These are phyloP conservation scores for Cordyceps fumosorosea DNA, from an alignment of 2,329 filamentous ascomycete genomes.

Conservation along the genomic window DNA sequence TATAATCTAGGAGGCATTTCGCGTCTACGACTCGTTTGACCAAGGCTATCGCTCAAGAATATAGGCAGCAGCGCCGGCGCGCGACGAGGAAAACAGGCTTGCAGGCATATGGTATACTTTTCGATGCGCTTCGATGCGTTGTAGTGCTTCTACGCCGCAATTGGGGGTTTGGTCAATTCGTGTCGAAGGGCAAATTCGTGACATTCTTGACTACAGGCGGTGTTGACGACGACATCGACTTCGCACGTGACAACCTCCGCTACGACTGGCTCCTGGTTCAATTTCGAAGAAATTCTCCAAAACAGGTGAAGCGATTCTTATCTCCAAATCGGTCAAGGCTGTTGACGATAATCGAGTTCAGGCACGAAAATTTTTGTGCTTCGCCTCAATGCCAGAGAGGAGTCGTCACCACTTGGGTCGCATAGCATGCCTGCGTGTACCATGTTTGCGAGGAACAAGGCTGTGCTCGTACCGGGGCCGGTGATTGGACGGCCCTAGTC, in stretches of 20 bases:
- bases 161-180: background rate
- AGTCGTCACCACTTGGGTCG: background rate
- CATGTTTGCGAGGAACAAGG: background rate
- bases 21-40: background rate
- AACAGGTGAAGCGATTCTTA: background rate
- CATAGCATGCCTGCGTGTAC: background rate
- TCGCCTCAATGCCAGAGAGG: background rate
- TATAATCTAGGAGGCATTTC: conserved; percentile 21
- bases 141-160: background rate
- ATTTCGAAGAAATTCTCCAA: background rate
- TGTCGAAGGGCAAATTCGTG: background rate
- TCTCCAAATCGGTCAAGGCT: background rate
- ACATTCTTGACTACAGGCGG: background rate
- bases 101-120: background rate
- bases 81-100: background rate
- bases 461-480: background rate
- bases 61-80: background rate
- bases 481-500: background rate
- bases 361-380: background rate
- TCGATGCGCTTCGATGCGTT: too few relatives aligned
- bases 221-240: background rate
- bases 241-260: background rate
- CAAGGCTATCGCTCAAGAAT: background rate
- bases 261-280: background rate
- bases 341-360: too few relatives aligned